phyloP scores from a whole-genome alignment of 2,329 filamentous ascomycete genomes.

The Aspergillus neoniger region DNA sequence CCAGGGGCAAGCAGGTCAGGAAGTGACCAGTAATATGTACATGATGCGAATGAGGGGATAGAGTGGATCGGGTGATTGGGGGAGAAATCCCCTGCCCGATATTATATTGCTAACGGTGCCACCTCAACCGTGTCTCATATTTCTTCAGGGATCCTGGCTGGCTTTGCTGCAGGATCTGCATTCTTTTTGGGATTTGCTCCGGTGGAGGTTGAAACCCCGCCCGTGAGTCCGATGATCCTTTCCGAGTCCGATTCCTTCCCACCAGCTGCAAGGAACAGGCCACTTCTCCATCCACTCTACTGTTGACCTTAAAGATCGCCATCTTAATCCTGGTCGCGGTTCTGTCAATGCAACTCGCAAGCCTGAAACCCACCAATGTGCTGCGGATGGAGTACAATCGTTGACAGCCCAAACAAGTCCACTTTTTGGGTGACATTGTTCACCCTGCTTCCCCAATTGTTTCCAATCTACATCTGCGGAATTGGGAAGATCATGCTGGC shows the following conservation, averaged over 20 bases:
- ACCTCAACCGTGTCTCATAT: no score
- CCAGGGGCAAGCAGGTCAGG: not conserved
- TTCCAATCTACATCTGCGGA: not conserved
- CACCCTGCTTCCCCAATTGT: no score
- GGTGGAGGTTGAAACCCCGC: not conserved
- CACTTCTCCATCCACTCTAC: not conserved
- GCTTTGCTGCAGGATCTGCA: not conserved
- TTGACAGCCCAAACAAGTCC: not conserved
- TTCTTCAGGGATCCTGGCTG: not conserved
- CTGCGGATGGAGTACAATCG: not conserved
- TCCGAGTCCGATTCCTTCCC: not conserved
- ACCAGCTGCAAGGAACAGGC: not conserved
- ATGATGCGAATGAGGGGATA: not conserved
- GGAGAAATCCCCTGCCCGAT: not conserved
- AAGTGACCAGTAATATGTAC: not conserved
- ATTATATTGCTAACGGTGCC: not conserved
- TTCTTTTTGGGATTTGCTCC: not conserved
- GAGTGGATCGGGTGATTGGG: not conserved
- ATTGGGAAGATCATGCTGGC: constrained; percentile 7
- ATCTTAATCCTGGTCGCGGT: no score
- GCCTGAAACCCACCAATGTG: no score
- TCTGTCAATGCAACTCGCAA: no score
- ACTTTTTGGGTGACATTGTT: not conserved
- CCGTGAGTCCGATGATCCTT: not conserved
- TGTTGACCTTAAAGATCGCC: no score